These are phyloP conservation scores for Auriscalpium microsporum DNA, from an alignment of 768 basidiomycete species.

Conservation along the genomic window DNA sequence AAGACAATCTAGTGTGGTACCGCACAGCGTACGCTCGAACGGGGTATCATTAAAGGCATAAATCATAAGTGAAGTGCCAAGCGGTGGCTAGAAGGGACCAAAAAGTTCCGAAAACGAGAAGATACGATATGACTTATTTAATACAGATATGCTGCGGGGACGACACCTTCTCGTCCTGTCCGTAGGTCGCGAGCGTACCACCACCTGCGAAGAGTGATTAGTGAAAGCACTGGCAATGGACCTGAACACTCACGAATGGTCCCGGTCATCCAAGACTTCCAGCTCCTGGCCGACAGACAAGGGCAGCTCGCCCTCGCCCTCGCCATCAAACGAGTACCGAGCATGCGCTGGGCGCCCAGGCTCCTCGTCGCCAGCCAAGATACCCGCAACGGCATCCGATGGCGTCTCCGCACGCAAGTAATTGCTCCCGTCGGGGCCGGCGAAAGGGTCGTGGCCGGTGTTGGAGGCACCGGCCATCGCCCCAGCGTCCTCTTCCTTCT, in stretches of 20 bases:
- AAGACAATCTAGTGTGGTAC: constrained; percentile 13
- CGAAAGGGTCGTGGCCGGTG: constrained; percentile 46
- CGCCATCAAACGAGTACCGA: constrained; percentile 74
- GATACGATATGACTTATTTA: constrained; percentile 30
- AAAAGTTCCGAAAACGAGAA: constrained; percentile 1
- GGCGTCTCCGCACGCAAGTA: constrained; percentile 78
- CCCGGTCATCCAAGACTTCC: constrained; percentile 71
- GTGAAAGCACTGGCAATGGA: constrained; percentile 2
- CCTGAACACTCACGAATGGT: constrained; percentile 54
- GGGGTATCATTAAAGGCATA: constrained; percentile 15
- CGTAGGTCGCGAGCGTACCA: constrained; percentile 84
- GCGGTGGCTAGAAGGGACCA: background rate
- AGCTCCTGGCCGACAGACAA: constrained; percentile 63
- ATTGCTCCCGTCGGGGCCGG: constrained; percentile 60
- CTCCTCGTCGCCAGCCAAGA: constrained; percentile 50
- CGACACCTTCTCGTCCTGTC: constrained; percentile 79
- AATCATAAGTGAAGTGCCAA: constrained; percentile 4
- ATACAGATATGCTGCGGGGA: constrained; percentile 88
- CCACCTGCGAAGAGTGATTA: constrained; percentile 48
- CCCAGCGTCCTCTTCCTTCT: constrained; percentile 49
- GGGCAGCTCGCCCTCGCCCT: constrained; percentile 69
- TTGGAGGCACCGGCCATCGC: constrained; percentile 23
- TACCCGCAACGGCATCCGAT: constrained; percentile 58
- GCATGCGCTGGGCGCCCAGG: constrained; percentile 69
- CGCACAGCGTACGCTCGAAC: constrained; percentile 7